These are phyloP conservation scores for Beauveria sp. DNA, from an alignment of 2,329 filamentous ascomycete species.

Conservation along the genomic window DNA sequence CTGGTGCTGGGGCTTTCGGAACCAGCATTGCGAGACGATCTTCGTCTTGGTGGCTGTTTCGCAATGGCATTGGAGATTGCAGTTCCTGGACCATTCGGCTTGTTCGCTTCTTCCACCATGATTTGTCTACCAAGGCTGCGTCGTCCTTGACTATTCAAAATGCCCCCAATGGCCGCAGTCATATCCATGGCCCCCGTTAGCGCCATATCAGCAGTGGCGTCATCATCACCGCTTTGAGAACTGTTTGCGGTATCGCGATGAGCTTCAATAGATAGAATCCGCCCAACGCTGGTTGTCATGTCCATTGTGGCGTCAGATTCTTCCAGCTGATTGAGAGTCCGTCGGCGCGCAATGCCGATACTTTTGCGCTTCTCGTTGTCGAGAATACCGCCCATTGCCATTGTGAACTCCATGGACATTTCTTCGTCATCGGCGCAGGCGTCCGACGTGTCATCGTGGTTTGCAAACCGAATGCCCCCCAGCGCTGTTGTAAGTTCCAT, in stretches of 20 bases:
- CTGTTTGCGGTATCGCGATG: conserved; percentile 29
- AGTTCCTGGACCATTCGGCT: conserved; percentile 37
- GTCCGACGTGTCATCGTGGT: background rate
- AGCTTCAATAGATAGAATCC: conserved; percentile 43
- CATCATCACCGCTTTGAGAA: conserved; percentile 49
- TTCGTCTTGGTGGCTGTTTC: conserved; percentile 23
- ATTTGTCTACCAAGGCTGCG: conserved; percentile 40
- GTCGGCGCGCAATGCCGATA: background rate
- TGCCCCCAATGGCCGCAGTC: conserved; percentile 54
- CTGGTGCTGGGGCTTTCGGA: conserved; percentile 30
- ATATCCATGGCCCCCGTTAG: conserved; percentile 60
- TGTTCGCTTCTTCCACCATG: conserved; percentile 51
- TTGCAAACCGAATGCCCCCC: conserved; percentile 3
- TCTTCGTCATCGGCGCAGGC: conserved; percentile 22
- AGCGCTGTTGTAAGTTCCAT: conserved; percentile 11
- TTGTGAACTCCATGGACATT: conserved; percentile 25
- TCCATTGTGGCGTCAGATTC: conserved; percentile 58
- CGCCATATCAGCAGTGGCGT: conserved; percentile 45
- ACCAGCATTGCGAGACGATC: conserved; percentile 14
- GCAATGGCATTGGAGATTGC: conserved; percentile 22
- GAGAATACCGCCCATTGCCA: conserved; percentile 11
- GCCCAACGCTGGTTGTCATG: conserved; percentile 69
- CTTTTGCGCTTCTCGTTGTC: conserved; percentile 6
- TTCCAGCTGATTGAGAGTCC: background rate
- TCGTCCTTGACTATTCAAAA: conserved; percentile 36